A percentile compares a stretch with the other conserved stretches of the same genome.
Conservation (phyloP, 202 grass and related monocot species). For the Eragrostis tef region DNA sequence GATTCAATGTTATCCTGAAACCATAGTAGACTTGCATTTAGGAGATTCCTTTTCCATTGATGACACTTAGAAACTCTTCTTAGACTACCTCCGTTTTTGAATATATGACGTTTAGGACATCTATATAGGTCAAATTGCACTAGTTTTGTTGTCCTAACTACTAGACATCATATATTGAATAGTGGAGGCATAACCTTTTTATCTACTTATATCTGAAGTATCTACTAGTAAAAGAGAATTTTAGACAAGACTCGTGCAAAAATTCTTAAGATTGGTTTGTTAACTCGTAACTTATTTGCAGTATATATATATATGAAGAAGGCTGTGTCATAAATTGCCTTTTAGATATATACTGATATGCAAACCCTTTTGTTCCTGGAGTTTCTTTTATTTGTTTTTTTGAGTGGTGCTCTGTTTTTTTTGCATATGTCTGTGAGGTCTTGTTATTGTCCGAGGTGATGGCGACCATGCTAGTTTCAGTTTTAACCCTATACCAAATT, state of each 20-base stretch:
- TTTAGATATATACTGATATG: constrained; percentile 15
- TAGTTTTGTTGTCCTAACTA: no score
- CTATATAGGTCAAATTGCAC: no score
- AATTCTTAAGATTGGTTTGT: no score
- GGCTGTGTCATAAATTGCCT: background rate
- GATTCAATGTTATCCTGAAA: background rate
- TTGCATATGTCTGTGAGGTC: background rate
- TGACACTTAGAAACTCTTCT: background rate
- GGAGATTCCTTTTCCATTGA: background rate
- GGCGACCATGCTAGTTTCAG: background rate
- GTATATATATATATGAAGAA: background rate
- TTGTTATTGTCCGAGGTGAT: background rate
- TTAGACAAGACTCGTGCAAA: no score
- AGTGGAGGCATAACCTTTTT: no score
- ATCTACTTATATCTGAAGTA: background rate
- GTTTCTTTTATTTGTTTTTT: background rate
- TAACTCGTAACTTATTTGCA: no score
- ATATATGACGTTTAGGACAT: no score
- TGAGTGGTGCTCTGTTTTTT: background rate
- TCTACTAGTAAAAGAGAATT: background rate
- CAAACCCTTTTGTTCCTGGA: background rate
- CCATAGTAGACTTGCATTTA: background rate
- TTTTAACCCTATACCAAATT: constrained; percentile 2
- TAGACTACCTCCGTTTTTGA: no score
- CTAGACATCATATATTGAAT: no score